Percentiles rank a stretch among this genome's conserved stretches.
Evolutionary conservation across 768 basidiomycete genomes (phyloP).

Genomic region (Lactarius tabidus): DNA sequence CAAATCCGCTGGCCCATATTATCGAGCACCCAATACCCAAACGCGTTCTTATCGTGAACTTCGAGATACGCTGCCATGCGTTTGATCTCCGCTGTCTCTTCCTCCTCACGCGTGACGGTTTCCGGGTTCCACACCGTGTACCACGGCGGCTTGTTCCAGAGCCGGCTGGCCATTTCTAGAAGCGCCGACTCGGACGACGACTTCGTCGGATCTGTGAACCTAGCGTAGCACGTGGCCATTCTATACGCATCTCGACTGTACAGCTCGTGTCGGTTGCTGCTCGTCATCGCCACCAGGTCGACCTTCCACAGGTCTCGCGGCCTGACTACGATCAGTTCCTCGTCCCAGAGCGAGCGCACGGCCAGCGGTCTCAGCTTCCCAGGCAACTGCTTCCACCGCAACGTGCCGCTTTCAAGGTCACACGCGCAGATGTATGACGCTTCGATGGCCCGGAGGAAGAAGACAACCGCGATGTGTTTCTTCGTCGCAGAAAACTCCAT

Average conservation of each 20-base stretch:
- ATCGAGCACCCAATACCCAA: conserved; percentile 18
- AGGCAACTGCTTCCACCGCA: conserved; percentile 12
- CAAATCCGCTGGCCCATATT: conserved; percentile 17
- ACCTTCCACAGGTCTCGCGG: conserved; percentile 19
- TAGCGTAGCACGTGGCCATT: conserved; percentile 18
- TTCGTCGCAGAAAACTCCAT: conserved; percentile 20
- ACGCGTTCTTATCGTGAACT: neutral
- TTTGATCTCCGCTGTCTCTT: neutral
- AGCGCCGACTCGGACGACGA: neutral
- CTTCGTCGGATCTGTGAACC: neutral
- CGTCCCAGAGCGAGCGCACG: conserved; percentile 5
- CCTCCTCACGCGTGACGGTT: neutral
- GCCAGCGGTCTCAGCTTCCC: conserved; percentile 16
- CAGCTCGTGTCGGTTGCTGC: conserved; percentile 4
- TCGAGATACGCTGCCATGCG: conserved; percentile 13
- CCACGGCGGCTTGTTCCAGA: conserved; percentile 18
- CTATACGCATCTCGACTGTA: conserved; percentile 13
- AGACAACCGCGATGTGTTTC: conserved; percentile 12
- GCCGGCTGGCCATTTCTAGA: conserved; percentile 12
- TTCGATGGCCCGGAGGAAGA: conserved; percentile 4
- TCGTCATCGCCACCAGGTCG: neutral
- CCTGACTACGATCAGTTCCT: conserved; percentile 15
- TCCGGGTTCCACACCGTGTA: conserved; percentile 15
- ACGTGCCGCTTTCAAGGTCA: conserved; percentile 14
- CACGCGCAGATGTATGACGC: conserved; percentile 15